Base-by-base conservation (phyloP, 768 basidiomycete genomes). In the Amylocystis lapponica region DNA sequence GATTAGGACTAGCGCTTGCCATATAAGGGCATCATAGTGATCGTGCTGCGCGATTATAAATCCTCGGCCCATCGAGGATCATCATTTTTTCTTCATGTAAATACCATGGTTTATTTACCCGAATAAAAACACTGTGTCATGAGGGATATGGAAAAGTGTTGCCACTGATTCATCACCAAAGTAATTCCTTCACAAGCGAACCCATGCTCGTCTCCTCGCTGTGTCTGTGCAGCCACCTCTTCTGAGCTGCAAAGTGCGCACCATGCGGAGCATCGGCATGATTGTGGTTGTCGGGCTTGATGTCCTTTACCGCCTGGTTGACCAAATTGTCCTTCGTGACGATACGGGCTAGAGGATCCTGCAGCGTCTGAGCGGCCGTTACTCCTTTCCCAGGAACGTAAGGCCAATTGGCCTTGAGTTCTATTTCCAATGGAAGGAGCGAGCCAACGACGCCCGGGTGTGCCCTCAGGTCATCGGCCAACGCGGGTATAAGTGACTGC, bases 391-490 rank as follows among this genome's bases (percentile, higher is more conserved):
- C n/a, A 13, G 32, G 32, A 7, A 7, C 19, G 32, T 6, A 33
- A 13, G 32, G 34, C 81, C 81, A 83, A 26, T 61, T 59, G 23
- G 43, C 52, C 58, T 66, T 71, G 39, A 80, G 56, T 36, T 70
- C 65, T 45, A 70, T 62, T 56, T 84, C 83, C n/a, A 83, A 53
- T 3, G 73, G 71, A 17, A 68, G 56, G 1, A 84, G 64, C 5
- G 54, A 5, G 33, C 51, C 58, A 13, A 85, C 49, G 3, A 83
- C 50, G 5, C 60, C 56, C 2, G 75, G 75, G 45, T 76, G 57
- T n/a, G 62, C 56, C 31, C 59, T 52, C 17, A 83, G 38, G 12
- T 55, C 59, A 13, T 58, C 49, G 13, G 47, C 51, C 23, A 81
- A 50, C 14, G 60, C 52, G 4, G 67, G 59, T 37, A 58, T 51